phyloP scores from a whole-genome alignment of 2,329 filamentous ascomycete species.

The Aspergillus sp. region DNA sequence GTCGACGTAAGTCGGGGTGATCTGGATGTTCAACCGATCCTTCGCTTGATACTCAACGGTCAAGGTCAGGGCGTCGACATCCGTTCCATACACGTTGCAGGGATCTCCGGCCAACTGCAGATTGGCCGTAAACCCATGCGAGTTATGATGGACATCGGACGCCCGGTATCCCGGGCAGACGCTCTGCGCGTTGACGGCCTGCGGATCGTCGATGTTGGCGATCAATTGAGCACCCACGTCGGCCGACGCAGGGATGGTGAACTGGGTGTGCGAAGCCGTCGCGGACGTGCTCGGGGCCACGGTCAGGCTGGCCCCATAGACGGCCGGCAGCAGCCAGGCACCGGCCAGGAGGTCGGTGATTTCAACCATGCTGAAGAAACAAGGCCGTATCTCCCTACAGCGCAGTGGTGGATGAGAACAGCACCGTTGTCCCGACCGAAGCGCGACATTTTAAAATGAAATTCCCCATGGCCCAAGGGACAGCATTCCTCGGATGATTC shows the following conservation, averaged over 20 bases:
- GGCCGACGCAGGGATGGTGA: conserved; percentile 49
- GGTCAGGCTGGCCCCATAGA: conserved; percentile 22
- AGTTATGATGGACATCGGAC: conserved; percentile 46
- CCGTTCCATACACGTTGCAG: conserved; percentile 75
- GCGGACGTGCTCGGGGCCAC: conserved; percentile 13
- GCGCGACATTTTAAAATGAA: background rate
- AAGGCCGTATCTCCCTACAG: background rate
- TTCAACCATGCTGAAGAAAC: conserved; percentile 22
- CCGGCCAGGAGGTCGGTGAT: conserved; percentile 19
- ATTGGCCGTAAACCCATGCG: conserved; percentile 52
- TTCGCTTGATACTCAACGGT: conserved; percentile 66
- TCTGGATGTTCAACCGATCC: conserved; percentile 68
- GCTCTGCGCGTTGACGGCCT: conserved; percentile 62
- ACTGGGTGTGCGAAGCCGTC: conserved; percentile 29
- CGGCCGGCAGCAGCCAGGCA: conserved; percentile 25
- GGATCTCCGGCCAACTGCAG: conserved; percentile 53
- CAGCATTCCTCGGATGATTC: background rate
- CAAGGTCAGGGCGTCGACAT: conserved; percentile 65
- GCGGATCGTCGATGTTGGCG: conserved; percentile 64
- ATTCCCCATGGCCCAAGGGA: background rate
- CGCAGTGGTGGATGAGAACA: conserved; percentile 4
- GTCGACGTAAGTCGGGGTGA: conserved; percentile 64
- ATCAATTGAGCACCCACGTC: conserved; percentile 51
- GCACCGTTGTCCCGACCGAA: background rate
- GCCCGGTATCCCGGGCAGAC: conserved; percentile 63